Percentiles rank a stretch among this genome's conserved stretches.
Conservation (phyloP, 495 filamentous ascomycete species). For the Ramalina intermedia region DNA sequence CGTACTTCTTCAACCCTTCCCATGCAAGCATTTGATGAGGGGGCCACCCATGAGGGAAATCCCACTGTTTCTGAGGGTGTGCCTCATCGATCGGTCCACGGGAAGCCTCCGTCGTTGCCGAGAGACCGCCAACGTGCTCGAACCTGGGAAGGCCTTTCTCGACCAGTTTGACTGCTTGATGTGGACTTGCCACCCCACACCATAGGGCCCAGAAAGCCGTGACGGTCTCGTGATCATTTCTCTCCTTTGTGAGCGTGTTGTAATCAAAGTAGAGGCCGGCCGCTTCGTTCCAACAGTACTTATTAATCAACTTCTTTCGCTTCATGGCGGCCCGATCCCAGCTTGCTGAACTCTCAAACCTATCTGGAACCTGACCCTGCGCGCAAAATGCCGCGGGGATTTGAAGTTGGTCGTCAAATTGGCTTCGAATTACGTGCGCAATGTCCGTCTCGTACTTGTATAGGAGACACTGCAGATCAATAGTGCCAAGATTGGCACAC, state of each 20-base stretch:
- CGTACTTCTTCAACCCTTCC: conserved; percentile 80
- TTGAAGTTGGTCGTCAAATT: conserved; percentile 64
- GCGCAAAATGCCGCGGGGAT: conserved; percentile 70
- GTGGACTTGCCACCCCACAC: conserved; percentile 70
- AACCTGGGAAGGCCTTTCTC: conserved; percentile 64
- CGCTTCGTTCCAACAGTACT: conserved; percentile 79
- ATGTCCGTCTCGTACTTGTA: conserved; percentile 97
- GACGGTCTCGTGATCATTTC: conserved; percentile 65
- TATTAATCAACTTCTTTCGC: conserved; percentile 68
- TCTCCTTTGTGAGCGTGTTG: conserved; percentile 64
- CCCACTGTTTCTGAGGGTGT: conserved; percentile 90
- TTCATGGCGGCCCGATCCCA: conserved; percentile 81
- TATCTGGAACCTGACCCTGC: conserved; percentile 35
- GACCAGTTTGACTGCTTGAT: conserved; percentile 66
- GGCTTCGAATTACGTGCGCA: conserved; percentile 58
- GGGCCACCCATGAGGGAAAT: conserved; percentile 96
- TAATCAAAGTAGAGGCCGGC: conserved; percentile 97
- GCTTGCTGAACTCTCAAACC: conserved; percentile 60
- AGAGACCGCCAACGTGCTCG: conserved; percentile 75
- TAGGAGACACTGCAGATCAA: conserved; percentile 83
- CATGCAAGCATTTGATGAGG: conserved; percentile 97
- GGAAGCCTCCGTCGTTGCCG: conserved; percentile 74
- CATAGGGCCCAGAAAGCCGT: conserved; percentile 97
- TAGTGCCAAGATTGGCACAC: conserved; percentile 77
- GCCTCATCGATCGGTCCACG: conserved; percentile 67